Base-by-base conservation (phyloP, 768 basidiomycete genomes). In the Termitomyces sp. region DNA sequence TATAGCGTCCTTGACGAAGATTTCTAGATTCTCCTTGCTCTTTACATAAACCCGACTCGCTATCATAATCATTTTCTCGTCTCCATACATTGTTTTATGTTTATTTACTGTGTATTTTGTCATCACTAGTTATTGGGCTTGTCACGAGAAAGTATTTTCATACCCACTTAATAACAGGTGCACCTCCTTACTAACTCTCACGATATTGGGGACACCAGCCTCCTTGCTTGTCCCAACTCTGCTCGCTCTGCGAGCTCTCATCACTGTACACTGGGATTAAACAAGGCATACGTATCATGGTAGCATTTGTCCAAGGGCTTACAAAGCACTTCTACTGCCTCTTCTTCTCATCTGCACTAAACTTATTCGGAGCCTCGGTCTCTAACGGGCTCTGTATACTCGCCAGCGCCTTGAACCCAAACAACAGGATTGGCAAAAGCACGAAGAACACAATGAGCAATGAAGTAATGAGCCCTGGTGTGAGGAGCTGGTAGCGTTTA, bases 401-500 rank as follows among this genome's bases (percentile, higher is more conserved):
- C 22, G 87, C 80, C 42, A 92, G 77, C 0, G 90, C 83, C 22
- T 71, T 76, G 53, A 92, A 77, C 30, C 86, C 86, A 40, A 88
- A 56, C 67, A 85, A 73, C 12, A 90, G 67, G 48, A 87, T 70
- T 1, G 92, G 89, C 24, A 92, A 65, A 13, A 90, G 73, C 51
- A 90, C 65, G 68, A 90, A 88, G 65, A 92, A 75, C 0, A 73
- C 72, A 46, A 92, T 70, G 50, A 92, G 77, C 18, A 92, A 78
- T 7, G 77, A 68, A 4, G 77, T 79, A 69, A 92, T 89, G 49
- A 93, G 77, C 0, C 79, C 87, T 1, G 91, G 87, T 0, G 89
- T 90, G 49, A 92, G 80, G 47, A 91, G 78, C 66, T 91, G 89
- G 69, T 91, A 92, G 35, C 77, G 81, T 60, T 84, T 79, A 28